Evolutionary conservation across 2,329 filamentous ascomycete species (phyloP).

Genomic region (Ambrosiella beaveri): DNA sequence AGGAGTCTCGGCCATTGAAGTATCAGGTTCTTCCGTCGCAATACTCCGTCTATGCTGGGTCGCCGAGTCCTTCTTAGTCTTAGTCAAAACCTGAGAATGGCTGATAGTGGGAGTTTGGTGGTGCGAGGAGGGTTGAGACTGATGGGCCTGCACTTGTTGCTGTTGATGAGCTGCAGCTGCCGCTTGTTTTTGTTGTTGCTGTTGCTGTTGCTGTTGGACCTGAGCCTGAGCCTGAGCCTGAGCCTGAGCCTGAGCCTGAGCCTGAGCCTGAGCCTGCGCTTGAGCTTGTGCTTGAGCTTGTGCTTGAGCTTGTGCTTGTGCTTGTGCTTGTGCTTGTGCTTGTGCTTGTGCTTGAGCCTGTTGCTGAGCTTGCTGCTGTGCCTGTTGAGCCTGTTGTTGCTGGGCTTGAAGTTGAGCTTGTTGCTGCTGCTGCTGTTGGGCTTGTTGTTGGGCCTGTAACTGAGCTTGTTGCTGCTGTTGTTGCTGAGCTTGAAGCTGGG

Average conservation of each 20-base stretch:
- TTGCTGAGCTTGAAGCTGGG: slow-evolving; percentile 7
- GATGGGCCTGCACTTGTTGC: slow-evolving; percentile 16
- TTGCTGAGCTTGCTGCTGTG: slow-evolving; percentile 18
- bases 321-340: slow-evolving; percentile 16
- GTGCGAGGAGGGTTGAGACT: slow-evolving; percentile 7
- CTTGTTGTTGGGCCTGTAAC: slow-evolving; percentile 15
- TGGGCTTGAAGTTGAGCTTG: slow-evolving; percentile 12
- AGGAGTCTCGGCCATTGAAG: slow-evolving; percentile 3
- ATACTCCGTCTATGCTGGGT: slow-evolving; percentile 4
- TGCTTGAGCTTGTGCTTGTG: slow-evolving; percentile 14
- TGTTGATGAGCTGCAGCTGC: slow-evolving; percentile 18
- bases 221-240: slow-evolving; percentile 7
- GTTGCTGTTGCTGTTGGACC: not conserved
- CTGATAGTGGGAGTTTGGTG: slow-evolving; percentile 6
- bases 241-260: slow-evolving; percentile 13
- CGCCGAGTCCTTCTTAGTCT: slow-evolving; percentile 21
- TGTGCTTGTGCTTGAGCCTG: slow-evolving; percentile 5
- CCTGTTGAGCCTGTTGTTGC: slow-evolving; percentile 20
- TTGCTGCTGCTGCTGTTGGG: slow-evolving; percentile 6
- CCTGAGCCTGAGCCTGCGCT: slow-evolving; percentile 14
- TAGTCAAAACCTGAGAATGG: slow-evolving; percentile 16
- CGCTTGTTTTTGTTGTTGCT: not conserved
- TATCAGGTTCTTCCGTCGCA: slow-evolving; percentile 10
- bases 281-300: slow-evolving; percentile 12
- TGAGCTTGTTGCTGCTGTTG: slow-evolving; percentile 23